Evolutionary conservation across 768 basidiomycete species (phyloP), one percentile per base, ranked within the genome.

Genomic region (Chalciporus pseudorubinellus): DNA sequence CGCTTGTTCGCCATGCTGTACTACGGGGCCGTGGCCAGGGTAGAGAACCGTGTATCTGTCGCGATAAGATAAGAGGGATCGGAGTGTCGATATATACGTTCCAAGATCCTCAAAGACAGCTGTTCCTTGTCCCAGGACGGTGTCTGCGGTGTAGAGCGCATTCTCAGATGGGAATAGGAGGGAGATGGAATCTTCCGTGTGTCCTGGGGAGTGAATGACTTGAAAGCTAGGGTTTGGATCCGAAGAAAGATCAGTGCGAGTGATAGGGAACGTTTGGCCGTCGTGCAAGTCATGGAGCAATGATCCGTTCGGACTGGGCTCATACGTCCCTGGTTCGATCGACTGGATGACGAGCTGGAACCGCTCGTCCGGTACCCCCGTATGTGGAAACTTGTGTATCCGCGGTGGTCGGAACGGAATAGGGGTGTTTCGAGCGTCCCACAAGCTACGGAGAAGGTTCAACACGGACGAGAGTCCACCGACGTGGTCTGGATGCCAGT

Each of bases 71-170:
- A 83, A 71, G 70, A 92, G 77, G 56, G 68, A 76, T 39, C 73
- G 75, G 39, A 95, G 77, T 52, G 83, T 85, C 5, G 71, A 53
- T 19, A 95, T 68, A 61, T 94, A 97, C 5, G 77, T 60, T 0
- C 76, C 72, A 13, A 98, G 81, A 60, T 95, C 88, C 58, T 89
- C 87, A 65, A 98, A 97, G 5, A 95, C 83, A 3, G 94, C 78
- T 0, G 92, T 92, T 8, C 94, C 93, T 56, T 93, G 84, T 0
- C 95, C 95, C 26, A 98, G 80, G 7, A 98, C 82, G 5, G 85
- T 91, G 70, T 98, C 95, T 0, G 88, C 91, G 0, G 92, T 95
- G 72, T 95, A 94, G 14, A 98, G 77, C 0, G 83, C 85, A 21
- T 73, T 71, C 60, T 95, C 91, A 40, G 79, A 77, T 0, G 80